Evolutionary conservation across 2,329 filamentous ascomycete genomes (phyloP).

Genomic region (Sporothrix phasma): DNA sequence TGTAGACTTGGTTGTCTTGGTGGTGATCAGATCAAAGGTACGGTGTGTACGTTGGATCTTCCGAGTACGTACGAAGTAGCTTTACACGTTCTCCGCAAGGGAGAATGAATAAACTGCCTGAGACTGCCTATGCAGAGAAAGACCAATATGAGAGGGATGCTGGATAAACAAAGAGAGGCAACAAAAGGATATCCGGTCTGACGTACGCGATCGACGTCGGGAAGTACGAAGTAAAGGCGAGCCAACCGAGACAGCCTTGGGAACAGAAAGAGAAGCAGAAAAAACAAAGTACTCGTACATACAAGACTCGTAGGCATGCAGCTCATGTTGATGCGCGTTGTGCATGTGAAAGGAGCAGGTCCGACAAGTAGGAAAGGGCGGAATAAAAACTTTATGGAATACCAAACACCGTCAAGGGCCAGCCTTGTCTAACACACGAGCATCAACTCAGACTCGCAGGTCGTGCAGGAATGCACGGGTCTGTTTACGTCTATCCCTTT

Average conservation of each 20-base stretch:
- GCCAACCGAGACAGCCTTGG: not conserved
- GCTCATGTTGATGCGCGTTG: not conserved
- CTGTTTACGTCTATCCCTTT: conserved; percentile 2
- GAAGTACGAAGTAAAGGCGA: not conserved
- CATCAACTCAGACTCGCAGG: not conserved
- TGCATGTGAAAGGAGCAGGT: not conserved
- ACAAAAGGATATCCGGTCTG: not conserved
- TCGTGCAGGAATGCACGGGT: not conserved
- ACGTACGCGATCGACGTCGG: not conserved
- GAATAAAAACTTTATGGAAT: not conserved
- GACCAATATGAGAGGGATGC: not conserved
- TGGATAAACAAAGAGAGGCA: not conserved
- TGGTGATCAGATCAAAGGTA: not conserved
- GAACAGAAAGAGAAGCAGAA: no score
- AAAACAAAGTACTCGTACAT: no score
- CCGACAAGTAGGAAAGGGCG: not conserved
- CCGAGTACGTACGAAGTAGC: no score
- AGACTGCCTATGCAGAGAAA: not conserved
- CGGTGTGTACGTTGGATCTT: not conserved
- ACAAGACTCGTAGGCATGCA: not conserved
- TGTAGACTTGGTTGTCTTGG: not conserved
- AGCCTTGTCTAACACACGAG: not conserved
- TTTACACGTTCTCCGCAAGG: not conserved
- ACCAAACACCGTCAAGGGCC: not conserved
- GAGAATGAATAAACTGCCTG: no score